Evolutionary conservation across 176 grass and related monocot species (phyloP).

Genomic region (Elaeis guineensis): DNA sequence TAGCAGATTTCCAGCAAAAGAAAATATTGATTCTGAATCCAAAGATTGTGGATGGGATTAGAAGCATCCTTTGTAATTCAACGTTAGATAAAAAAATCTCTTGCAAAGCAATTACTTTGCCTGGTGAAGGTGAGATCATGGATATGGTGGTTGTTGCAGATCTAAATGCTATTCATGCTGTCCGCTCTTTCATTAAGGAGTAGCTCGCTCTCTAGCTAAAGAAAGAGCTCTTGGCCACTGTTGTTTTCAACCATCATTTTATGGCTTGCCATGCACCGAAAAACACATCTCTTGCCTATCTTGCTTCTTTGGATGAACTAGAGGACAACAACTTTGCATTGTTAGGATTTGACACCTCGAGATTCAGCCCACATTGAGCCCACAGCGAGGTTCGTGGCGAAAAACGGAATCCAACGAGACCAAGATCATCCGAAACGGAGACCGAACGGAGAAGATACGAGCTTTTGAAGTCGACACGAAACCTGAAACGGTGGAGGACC

Average conservation of each 20-base stretch:
- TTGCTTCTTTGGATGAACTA: conserved; percentile 62
- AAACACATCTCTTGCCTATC: conserved; percentile 81
- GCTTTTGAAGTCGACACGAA: too few species aligned
- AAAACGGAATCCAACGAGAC: too few species aligned
- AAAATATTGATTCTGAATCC: conserved; percentile 65
- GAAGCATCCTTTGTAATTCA: conserved; percentile 58
- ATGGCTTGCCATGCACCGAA: conserved; percentile 73
- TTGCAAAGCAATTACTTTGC: conserved; percentile 88
- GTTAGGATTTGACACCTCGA: too few species aligned
- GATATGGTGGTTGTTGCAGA: conserved; percentile 95
- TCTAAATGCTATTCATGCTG: conserved; percentile 93
- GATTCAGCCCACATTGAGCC: too few species aligned
- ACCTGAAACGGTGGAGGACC: too few species aligned
- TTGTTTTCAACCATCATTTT: conserved; percentile 55
- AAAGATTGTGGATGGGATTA: conserved; percentile 78
- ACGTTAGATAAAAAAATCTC: conserved; percentile 91
- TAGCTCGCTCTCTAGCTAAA: conserved; percentile 65
- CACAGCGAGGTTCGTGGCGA: too few species aligned
- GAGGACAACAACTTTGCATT: conserved; percentile 58
- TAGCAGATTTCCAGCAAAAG: conserved; percentile 72
- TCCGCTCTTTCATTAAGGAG: conserved; percentile 76
- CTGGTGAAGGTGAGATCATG: conserved; percentile 96
- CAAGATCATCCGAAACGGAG: too few species aligned
- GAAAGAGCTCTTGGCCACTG: conserved; percentile 21
- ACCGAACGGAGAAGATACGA: too few species aligned